Evolutionary conservation across 805 yeast genomes (phyloP).

Genomic region (Debaryomyces hansenii): DNA sequence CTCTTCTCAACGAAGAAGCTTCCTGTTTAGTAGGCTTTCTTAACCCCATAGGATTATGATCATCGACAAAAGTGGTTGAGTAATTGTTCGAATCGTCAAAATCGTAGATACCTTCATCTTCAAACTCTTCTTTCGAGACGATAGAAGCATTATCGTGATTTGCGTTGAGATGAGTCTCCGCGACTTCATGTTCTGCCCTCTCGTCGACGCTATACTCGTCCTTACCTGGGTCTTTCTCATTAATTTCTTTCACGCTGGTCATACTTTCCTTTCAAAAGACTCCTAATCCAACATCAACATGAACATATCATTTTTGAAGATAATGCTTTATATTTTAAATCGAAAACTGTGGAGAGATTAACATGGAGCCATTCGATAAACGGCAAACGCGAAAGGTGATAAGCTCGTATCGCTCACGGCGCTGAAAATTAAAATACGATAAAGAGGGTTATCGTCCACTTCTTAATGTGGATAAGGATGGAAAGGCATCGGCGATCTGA

Average conservation of each 20-base stretch:
- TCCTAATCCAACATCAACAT: not conserved
- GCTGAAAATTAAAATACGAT: not conserved
- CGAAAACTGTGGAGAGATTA: not conserved
- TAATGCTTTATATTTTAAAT: not conserved
- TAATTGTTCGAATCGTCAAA: conserved; percentile 23
- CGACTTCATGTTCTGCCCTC: not conserved
- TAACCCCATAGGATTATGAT: conserved; percentile 36
- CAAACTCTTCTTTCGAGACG: conserved; percentile 3
- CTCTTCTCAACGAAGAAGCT: conserved; percentile 26
- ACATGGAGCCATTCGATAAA: not conserved
- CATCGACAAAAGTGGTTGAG: conserved; percentile 26
- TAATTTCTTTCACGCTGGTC: not conserved
- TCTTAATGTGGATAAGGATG: no score
- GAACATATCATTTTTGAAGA: not conserved
- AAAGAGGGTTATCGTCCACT: no score
- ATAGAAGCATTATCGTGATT: not conserved
- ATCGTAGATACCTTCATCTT: conserved; percentile 12
- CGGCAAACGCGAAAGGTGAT: not conserved
- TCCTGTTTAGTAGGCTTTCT: conserved; percentile 32
- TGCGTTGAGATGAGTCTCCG: not conserved
- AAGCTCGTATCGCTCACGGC: not conserved
- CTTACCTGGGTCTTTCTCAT: not conserved
- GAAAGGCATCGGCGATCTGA: no score
- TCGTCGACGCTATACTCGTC: not conserved
- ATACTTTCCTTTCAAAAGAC: not conserved